A percentile compares a stretch with the other conserved stretches of the same genome.
Conservation (phyloP, 1,284 basidiomycete species). For the Phylloboletellus chloephorus region DNA sequence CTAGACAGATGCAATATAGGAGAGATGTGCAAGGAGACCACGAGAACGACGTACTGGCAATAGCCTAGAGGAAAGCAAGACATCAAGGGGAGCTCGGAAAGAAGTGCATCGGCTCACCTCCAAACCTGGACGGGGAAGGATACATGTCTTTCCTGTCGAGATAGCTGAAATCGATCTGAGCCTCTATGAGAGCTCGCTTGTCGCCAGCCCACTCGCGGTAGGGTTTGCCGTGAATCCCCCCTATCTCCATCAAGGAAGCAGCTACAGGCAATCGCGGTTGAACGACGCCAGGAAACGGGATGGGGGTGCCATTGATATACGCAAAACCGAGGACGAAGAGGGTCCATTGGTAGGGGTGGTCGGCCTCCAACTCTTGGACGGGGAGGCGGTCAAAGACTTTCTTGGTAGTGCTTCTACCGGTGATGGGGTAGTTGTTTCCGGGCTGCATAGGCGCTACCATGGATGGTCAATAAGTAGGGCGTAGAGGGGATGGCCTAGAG, state of each 20-base stretch:
- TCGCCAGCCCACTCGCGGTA: constrained; percentile 24
- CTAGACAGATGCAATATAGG: constrained; percentile 6
- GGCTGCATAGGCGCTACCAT: constrained; percentile 48
- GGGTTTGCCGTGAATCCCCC: constrained; percentile 21
- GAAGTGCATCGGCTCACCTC: constrained; percentile 12
- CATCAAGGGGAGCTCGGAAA: background rate
- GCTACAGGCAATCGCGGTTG: constrained; percentile 10
- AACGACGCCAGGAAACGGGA: constrained; percentile 15
- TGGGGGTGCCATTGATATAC: constrained; percentile 62
- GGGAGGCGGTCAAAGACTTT: constrained; percentile 18
- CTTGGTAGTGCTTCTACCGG: constrained; percentile 12
- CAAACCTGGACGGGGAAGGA: constrained; percentile 22
- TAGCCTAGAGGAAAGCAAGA: constrained; percentile 15
- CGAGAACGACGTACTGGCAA: constrained; percentile 20
- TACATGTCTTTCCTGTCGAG: constrained; percentile 21
- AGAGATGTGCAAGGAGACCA: background rate
- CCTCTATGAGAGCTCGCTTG: constrained; percentile 12
- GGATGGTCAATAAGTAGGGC: background rate
- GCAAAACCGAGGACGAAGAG: constrained; percentile 77
- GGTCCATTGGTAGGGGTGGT: constrained; percentile 52
- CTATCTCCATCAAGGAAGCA: constrained; percentile 21
- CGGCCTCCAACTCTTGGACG: constrained; percentile 16
- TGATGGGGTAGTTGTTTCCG: constrained; percentile 18
- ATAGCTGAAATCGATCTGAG: constrained; percentile 15
- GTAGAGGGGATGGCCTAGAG: constrained; percentile 5